Percentiles rank a stretch among this genome's conserved stretches.
Conservation (phyloP, 208 protist genomes). For the Acanthamoeba lugdunensis region DNA sequence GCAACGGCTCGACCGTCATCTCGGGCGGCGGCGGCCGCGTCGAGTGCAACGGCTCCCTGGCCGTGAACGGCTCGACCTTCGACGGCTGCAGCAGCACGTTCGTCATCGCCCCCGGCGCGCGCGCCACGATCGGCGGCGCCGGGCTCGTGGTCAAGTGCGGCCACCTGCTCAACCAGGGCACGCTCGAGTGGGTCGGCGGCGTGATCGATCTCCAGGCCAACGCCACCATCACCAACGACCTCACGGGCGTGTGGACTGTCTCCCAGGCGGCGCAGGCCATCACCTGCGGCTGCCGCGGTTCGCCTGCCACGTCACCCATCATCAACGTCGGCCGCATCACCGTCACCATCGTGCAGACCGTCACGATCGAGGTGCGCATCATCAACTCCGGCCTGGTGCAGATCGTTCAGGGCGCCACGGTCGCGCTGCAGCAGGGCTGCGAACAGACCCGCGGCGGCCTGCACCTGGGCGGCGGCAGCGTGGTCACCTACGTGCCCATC, state of each 20-base stretch:
- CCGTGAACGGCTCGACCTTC: conserved; percentile 17
- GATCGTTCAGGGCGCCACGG: neutral
- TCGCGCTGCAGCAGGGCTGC: conserved; percentile 52
- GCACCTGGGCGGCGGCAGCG: conserved; percentile 17
- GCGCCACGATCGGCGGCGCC: conserved; percentile 12
- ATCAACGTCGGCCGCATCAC: conserved; percentile 1
- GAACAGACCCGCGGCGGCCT: neutral
- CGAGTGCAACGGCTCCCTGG: conserved; percentile 19
- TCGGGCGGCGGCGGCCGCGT: conserved; percentile 22
- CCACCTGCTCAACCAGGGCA: conserved; percentile 41
- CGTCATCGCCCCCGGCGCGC: conserved; percentile 16
- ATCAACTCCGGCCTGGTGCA: conserved; percentile 21
- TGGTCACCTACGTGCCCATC: conserved; percentile 44
- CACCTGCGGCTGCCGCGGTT: conserved; percentile 21
- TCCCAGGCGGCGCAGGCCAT: neutral
- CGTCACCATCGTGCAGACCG: neutral
- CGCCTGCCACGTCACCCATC: neutral
- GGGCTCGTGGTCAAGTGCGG: conserved; percentile 19
- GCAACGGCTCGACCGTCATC: neutral
- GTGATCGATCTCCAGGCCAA: conserved; percentile 8
- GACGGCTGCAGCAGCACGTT: conserved; percentile 15
- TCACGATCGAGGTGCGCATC: neutral
- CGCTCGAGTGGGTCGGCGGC: conserved; percentile 1
- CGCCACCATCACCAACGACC: conserved; percentile 22
- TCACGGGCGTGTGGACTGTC: conserved; percentile 3